Evolutionary conservation across 2,329 filamentous ascomycete species (phyloP).

Genomic region (Neurospora crassa): DNA sequence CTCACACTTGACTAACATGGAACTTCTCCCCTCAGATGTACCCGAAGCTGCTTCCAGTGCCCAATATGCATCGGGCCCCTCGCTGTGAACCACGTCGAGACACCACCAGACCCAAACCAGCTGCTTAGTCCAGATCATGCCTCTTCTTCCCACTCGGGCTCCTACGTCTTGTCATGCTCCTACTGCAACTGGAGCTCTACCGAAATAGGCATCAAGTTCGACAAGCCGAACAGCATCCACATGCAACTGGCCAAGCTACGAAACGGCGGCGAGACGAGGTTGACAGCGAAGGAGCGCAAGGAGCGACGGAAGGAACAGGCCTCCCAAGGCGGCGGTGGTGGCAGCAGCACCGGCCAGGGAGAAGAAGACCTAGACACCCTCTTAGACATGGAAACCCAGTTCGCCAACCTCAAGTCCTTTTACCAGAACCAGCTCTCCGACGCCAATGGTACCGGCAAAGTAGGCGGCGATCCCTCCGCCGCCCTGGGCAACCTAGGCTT

Average conservation of each 20-base stretch:
- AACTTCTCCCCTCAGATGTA: slow-evolving; percentile 50
- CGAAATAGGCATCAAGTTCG: slow-evolving; percentile 84
- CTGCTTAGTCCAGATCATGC: slow-evolving; percentile 33
- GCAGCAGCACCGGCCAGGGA: slow-evolving; percentile 15
- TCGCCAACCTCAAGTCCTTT: slow-evolving; percentile 65
- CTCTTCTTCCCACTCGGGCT: slow-evolving; percentile 29
- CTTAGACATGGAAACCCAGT: slow-evolving; percentile 58
- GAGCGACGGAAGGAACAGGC: slow-evolving; percentile 39
- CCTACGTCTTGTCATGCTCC: slow-evolving; percentile 74
- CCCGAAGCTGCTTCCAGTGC: slow-evolving; percentile 91
- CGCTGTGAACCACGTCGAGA: slow-evolving; percentile 61
- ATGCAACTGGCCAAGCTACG: slow-evolving; percentile 66
- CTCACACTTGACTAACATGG: slow-evolving; percentile 1
- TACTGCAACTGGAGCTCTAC: slow-evolving; percentile 91
- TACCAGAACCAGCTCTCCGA: slow-evolving; percentile 72
- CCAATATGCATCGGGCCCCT: slow-evolving; percentile 79
- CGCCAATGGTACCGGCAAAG: slow-evolving; percentile 37
- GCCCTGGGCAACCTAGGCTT: slow-evolving; percentile 45
- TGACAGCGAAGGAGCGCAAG: slow-evolving; percentile 41
- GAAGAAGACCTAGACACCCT: slow-evolving; percentile 26
- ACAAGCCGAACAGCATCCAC: slow-evolving; percentile 79
- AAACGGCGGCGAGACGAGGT: slow-evolving; percentile 44
- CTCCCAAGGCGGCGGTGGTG: slow-evolving; percentile 16
- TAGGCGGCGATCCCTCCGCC: slow-evolving; percentile 33
- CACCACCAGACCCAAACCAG: slow-evolving; percentile 35